Percentiles rank a stretch among this genome's conserved stretches.
These are phyloP conservation scores for Ophiostoma angusticollis DNA, from an alignment of 2,329 filamentous ascomycete species.

Conservation along the genomic window DNA sequence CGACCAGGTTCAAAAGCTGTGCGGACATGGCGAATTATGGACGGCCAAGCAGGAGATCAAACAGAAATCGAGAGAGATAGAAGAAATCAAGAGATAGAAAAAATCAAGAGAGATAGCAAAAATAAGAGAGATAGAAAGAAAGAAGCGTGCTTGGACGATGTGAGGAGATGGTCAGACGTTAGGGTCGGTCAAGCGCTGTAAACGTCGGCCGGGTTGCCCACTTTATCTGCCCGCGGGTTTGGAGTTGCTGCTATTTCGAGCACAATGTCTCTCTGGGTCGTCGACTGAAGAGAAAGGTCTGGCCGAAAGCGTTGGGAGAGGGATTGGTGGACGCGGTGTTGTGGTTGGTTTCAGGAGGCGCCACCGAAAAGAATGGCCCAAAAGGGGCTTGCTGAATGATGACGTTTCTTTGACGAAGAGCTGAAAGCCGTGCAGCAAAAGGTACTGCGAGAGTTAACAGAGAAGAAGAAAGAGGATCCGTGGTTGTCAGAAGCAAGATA, in stretches of 20 bases:
- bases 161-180: too few species aligned
- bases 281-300: constrained; percentile 2
- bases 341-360: constrained; percentile 13
- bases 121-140: too few species aligned
- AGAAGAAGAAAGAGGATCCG: not conserved
- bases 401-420: not conserved
- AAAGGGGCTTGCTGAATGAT: not conserved
- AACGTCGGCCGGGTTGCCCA: too few species aligned
- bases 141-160: too few species aligned
- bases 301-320: constrained; percentile 7
- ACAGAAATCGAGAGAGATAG: not conserved
- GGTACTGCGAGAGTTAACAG: not conserved
- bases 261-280: constrained; percentile 5
- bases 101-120: too few species aligned
- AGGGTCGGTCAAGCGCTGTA: too few species aligned
- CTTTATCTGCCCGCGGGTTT: too few species aligned
- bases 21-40: constrained; percentile 11
- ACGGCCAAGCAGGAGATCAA: not conserved
- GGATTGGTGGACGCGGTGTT: constrained; percentile 9
- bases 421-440: not conserved
- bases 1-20: constrained; percentile 12
- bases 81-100: not conserved
- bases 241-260: constrained; percentile 4
- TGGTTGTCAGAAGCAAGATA: too few species aligned
- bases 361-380: too few species aligned